Conservation (phyloP, 768 basidiomycete species). For the Sarcodon sp. region DNA sequence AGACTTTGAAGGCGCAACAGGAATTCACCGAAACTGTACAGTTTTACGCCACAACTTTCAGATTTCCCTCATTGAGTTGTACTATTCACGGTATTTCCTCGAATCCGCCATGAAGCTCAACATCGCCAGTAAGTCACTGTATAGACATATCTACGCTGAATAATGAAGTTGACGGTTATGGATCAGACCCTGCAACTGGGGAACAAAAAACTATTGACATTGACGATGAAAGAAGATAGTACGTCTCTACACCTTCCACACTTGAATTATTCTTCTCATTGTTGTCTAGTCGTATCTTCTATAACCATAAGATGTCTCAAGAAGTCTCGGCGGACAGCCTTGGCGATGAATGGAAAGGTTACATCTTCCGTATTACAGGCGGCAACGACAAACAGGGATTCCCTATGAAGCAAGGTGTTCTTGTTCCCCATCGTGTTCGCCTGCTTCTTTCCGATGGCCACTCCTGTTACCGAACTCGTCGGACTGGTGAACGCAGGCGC, state of each 20-base stretch:
- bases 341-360: slow-evolving; percentile 95
- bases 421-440: slow-evolving; percentile 84
- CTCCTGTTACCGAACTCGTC: slow-evolving; percentile 93
- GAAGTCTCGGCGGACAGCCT: slow-evolving; percentile 86
- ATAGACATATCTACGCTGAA: background rate
- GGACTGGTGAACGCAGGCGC: slow-evolving; percentile 93
- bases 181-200: slow-evolving; percentile 86
- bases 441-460: slow-evolving; percentile 93
- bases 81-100: slow-evolving; percentile 1
- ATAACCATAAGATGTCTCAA: slow-evolving; percentile 93
- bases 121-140: slow-evolving; percentile 69
- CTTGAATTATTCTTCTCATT: background rate
- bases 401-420: slow-evolving; percentile 99
- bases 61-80: slow-evolving; percentile 12
- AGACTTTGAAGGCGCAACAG: slow-evolving; percentile 12
- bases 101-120: slow-evolving; percentile 76
- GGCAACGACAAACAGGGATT: slow-evolving; percentile 99
- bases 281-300: slow-evolving; percentile 71
- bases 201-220: slow-evolving; percentile 93
- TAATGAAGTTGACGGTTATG: slow-evolving; percentile 7
- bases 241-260: slow-evolving; percentile 14
- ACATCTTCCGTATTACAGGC: slow-evolving; percentile 92
- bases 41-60: slow-evolving; percentile 16
- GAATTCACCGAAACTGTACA: slow-evolving; percentile 22
- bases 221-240: slow-evolving; percentile 86